Evolutionary conservation across 805 yeast genomes (phyloP), one percentile per base, ranked within the genome.

Genomic region (Monosporozyma yasuniensis): DNA sequence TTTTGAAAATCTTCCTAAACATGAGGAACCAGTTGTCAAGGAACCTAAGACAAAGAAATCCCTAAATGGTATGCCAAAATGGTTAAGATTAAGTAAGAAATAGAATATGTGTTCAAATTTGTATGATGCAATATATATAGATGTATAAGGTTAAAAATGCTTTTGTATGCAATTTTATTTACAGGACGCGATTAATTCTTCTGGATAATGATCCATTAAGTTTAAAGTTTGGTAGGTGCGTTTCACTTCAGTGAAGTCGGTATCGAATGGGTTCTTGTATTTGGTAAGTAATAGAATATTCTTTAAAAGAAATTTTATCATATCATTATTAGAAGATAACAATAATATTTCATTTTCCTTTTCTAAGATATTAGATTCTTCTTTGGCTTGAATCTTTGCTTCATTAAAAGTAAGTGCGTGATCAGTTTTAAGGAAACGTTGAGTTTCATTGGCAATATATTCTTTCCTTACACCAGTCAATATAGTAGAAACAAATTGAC

Each of bases 1-100:
- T 7, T 6, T 4, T 30, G 28, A 30, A 19, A 32, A n/a, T 12
- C 18, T 39, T 3, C 12, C 16, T 6, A 19, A 19, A 18, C 37
- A 43, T 11, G n/a, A 61, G 16, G 25, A 28, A 16, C 8, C 37
- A 6, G 35, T 30, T 10, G 14, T 32, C n/a, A 11, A 16, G 27
- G 25, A 30, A 5, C 22, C n/a, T 3, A 47, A 14, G 16, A 16
- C 25, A 1, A 53, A 49, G 22, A 55, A 50, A 41, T 32, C 59
- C 25, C 32, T 50, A 7, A 61, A 63, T 47, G 65, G 67, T 46
- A 50, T 67, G 2, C 74, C 75, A 11, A 71, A 67, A 48, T 72
- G 75, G 73, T 55, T 72, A 44, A 71, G 66, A 48, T 44, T 71
- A 21, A 65, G 72, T 18, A 72, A 71, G 50, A 68, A 68, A 21